Evolutionary conservation across 345 rosid species (phyloP).

Genomic region (Citrus sinensis): DNA sequence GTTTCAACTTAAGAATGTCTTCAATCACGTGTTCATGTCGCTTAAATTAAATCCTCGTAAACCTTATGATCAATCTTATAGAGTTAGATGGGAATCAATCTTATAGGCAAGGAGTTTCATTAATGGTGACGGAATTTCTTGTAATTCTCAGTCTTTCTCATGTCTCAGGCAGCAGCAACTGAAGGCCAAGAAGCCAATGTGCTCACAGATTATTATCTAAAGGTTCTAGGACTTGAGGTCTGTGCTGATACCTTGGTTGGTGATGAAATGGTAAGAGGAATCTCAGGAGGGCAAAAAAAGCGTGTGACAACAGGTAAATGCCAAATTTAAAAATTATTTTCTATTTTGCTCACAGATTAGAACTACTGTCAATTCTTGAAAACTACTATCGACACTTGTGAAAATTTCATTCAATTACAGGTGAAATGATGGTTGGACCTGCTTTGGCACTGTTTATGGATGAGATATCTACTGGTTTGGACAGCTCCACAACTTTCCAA

Average conservation of each 20-base stretch:
- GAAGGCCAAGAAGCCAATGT: conserved; percentile 51
- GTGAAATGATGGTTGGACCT: too few relatives aligned
- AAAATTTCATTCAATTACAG: too few relatives aligned
- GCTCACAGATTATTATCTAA: conserved; percentile 49
- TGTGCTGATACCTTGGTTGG: conserved; percentile 72
- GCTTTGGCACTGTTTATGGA: too few relatives aligned
- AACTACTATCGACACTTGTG: too few relatives aligned
- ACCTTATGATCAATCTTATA: too few relatives aligned
- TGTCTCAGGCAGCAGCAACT: conserved; percentile 42
- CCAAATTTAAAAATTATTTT: too few relatives aligned
- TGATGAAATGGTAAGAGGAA: conserved; percentile 57
- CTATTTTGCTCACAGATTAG: too few relatives aligned
- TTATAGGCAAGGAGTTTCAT: background rate
- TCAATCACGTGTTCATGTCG: background rate
- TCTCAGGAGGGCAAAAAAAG: conserved; percentile 34
- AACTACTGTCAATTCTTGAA: too few relatives aligned
- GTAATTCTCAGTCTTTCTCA: background rate
- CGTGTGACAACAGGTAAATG: too few relatives aligned
- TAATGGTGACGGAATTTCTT: background rate
- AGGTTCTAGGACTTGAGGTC: conserved; percentile 60
- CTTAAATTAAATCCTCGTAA: background rate
- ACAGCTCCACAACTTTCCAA: too few relatives aligned
- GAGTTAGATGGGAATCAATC: background rate
- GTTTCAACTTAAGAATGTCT: too few relatives aligned
- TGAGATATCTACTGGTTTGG: too few relatives aligned